A percentile compares a stretch with the other conserved stretches of the same genome.
Conservation (phyloP, 305 asterid species). For the Monarda citriodora region DNA sequence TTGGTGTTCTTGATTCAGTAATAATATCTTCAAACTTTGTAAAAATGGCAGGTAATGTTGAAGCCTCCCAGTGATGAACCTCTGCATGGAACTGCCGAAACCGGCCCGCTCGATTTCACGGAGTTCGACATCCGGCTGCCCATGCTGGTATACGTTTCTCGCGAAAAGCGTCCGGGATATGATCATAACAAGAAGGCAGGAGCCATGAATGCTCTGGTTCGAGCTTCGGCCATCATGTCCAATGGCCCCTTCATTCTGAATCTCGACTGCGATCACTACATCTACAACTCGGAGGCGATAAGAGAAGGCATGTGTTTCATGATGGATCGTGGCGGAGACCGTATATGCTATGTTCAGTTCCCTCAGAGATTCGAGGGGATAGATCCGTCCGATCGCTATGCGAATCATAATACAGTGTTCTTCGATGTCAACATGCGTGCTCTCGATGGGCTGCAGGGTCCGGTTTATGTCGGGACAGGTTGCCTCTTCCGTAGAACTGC, state of each 20-base stretch:
- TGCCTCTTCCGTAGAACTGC: constrained; percentile 90
- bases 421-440: constrained; percentile 96
- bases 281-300: constrained; percentile 82
- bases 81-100: constrained; percentile 56
- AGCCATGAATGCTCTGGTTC: constrained; percentile 93
- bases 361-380: constrained; percentile 95
- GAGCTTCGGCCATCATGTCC: constrained; percentile 93
- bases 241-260: constrained; percentile 92
- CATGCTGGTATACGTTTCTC: constrained; percentile 85
- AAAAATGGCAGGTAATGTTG: constrained; percentile 87
- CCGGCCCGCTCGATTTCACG: constrained; percentile 57
- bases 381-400: constrained; percentile 91
- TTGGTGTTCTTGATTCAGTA: neutral
- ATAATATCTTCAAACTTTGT: constrained; percentile 13
- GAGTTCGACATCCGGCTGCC: constrained; percentile 91
- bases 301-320: constrained; percentile 97
- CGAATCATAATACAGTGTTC: constrained; percentile 93
- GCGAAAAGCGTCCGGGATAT: constrained; percentile 91
- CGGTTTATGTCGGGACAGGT: constrained; percentile 94
- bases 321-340: constrained; percentile 99
- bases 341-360: constrained; percentile 85
- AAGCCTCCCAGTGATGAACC: constrained; percentile 96
- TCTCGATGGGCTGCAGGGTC: constrained; percentile 93
- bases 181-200: constrained; percentile 98
- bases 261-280: constrained; percentile 96